These are phyloP conservation scores for Agaricus blazei DNA, from an alignment of 768 basidiomycete genomes.

Conservation along the genomic window DNA sequence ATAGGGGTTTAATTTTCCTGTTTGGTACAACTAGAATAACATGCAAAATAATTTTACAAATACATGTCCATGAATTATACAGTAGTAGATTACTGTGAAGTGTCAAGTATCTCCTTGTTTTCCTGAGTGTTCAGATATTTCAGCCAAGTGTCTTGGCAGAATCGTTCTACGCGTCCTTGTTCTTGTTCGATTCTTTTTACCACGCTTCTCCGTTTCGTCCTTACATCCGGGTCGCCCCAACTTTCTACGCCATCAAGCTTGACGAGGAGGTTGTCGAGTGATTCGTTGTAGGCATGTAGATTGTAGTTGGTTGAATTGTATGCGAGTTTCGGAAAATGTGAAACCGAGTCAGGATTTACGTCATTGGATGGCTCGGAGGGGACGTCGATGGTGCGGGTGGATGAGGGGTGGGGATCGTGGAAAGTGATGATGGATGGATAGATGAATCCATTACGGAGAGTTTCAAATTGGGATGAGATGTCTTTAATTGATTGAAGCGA, in stretches of 20 bases:
- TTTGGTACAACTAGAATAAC: no score
- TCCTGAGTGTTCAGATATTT: conserved; percentile 16
- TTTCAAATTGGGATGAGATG: conserved; percentile 38
- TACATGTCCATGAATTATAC: no score
- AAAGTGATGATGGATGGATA: conserved; percentile 47
- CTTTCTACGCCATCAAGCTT: conserved; percentile 67
- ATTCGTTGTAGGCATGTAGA: conserved; percentile 58
- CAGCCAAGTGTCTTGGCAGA: conserved; percentile 35
- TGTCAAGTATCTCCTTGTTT: conserved; percentile 3
- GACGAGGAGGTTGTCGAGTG: conserved; percentile 56
- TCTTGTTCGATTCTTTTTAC: conserved; percentile 60
- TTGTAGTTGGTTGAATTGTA: conserved; percentile 58
- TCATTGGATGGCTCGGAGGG: conserved; percentile 17
- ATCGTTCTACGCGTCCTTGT: conserved; percentile 45
- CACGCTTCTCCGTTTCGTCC: conserved; percentile 43
- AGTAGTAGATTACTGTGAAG: no score
- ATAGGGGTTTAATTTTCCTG: no score
- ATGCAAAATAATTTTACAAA: no score
- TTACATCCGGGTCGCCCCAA: conserved; percentile 49
- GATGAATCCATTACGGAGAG: conserved; percentile 35
- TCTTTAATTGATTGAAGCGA: conserved; percentile 35
- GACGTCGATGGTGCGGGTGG: conserved; percentile 17
- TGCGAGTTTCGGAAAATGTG: conserved; percentile 36
- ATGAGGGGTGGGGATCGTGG: conserved; percentile 23
- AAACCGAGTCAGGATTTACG: conserved; percentile 17